Percentiles rank a stretch among this genome's conserved stretches.
Evolutionary conservation across 495 filamentous ascomycete species (phyloP).

Genomic region (Glarea lozoyensis): DNA sequence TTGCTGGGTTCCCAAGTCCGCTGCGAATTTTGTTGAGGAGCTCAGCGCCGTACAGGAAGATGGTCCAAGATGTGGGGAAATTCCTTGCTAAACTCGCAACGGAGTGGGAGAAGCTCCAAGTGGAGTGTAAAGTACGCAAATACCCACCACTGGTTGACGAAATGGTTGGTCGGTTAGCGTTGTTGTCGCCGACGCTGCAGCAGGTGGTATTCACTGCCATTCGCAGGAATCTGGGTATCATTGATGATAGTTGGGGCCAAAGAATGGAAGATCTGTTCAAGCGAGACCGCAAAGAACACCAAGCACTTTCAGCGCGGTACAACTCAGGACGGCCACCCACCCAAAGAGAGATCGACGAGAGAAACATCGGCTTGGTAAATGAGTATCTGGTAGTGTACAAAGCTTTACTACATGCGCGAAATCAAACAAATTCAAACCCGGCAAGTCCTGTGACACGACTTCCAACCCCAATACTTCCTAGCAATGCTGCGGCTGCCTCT

Average conservation of each 20-base stretch:
- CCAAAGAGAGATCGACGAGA: slow-evolving; percentile 21
- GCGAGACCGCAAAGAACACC: slow-evolving; percentile 25
- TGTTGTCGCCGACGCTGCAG: slow-evolving; percentile 48
- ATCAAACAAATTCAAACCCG: not conserved
- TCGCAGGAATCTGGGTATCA: slow-evolving; percentile 24
- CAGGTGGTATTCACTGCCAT: slow-evolving; percentile 50
- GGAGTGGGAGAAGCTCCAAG: slow-evolving; percentile 22
- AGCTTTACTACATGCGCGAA: slow-evolving; percentile 1
- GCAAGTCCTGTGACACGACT: slow-evolving; percentile 1
- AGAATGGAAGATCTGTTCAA: slow-evolving; percentile 32
- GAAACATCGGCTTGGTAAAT: slow-evolving; percentile 10
- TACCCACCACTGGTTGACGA: slow-evolving; percentile 58
- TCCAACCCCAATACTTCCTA: slow-evolving; percentile 6
- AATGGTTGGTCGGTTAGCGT: slow-evolving; percentile 35
- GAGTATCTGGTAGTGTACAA: slow-evolving; percentile 9
- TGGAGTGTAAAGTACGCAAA: slow-evolving; percentile 25
- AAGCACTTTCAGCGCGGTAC: slow-evolving; percentile 9
- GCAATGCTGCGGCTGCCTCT: no score
- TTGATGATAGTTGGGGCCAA: slow-evolving; percentile 18
- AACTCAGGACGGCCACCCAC: slow-evolving; percentile 22
- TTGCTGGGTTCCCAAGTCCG: slow-evolving; percentile 40
- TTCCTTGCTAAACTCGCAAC: slow-evolving; percentile 30
- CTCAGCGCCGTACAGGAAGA: slow-evolving; percentile 20
- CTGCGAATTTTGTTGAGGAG: slow-evolving; percentile 20
- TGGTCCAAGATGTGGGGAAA: slow-evolving; percentile 22